Evolutionary conservation across 73 alveolate genomes (phyloP), one percentile per base, ranked within the genome.

Genomic region (Uronychia setigera): DNA sequence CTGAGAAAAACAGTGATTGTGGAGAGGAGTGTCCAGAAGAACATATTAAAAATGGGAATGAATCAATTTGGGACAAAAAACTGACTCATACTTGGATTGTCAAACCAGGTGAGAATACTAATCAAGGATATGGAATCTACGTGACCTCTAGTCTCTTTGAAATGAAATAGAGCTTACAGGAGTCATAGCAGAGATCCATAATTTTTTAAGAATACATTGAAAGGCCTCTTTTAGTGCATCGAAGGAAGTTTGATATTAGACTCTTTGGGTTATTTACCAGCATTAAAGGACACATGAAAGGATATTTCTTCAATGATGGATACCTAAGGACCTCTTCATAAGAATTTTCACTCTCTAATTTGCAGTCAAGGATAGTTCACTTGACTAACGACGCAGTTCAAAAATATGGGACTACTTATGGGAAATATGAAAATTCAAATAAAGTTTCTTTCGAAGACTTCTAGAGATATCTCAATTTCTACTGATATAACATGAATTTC

Each of bases 341-440:
- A 88, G 95, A 92, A 82, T 97, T 94, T 60, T 87, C 94, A 28
- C 80, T 95, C 32, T 91, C 96, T 74, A 96, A 93, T 79, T 46
- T 93, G 32, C 94, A 92, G 59, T 92, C 94, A 89, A 92, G 92
- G 88, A 91, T 90, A 79, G 88, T 94, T 27, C 99, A 97, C 83
- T 84, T 97, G 67, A 97, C 99, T 0, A 97, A 97, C 86, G 99
- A 97, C 89, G 97, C 99, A 0, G 85, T 97, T 1, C 95, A 97
- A 87, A 97, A 97, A 91, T 89, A 92, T 82, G 88, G 98, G 78
- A 85, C 88, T 27, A 97, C 96, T 87, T 97, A 94, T 89, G 99
- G 98, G 33, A 97, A 93, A 84, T 97, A 79, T 67, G 98, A 94
- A 89, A 92, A 83, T 33, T 96, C 96, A 0, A 94, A 94, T 60